Evolutionary conservation across 495 filamentous ascomycete genomes (phyloP).

Genomic region (Podospora didyma): DNA sequence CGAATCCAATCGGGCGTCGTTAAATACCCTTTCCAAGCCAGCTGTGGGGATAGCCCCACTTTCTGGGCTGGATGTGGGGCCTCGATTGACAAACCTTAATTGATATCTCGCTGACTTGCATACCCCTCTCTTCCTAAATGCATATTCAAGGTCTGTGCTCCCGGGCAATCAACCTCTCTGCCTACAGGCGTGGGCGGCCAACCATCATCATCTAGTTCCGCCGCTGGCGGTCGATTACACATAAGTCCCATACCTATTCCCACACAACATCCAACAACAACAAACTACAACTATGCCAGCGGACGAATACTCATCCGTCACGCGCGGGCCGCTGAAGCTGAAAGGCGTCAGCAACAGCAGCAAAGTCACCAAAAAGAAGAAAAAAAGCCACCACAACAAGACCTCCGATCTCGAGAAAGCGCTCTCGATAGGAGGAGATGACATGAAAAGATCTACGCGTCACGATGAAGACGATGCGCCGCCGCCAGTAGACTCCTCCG

Average conservation of each 20-base stretch:
- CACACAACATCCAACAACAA: neutral
- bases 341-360: slow-evolving; percentile 65
- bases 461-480: too few relatives aligned
- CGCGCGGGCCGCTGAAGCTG: slow-evolving; percentile 69
- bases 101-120: too few relatives aligned
- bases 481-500: neutral
- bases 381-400: slow-evolving; percentile 21
- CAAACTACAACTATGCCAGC: slow-evolving; percentile 43
- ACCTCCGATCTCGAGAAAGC: neutral
- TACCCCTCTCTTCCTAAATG: too few relatives aligned
- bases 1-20: neutral
- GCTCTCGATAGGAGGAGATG: neutral
- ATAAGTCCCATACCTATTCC: neutral
- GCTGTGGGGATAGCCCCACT: too few relatives aligned
- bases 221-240: neutral
- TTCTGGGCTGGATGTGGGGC: too few relatives aligned
- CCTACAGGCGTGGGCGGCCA: too few relatives aligned
- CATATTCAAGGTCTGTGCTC: neutral
- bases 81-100: too few relatives aligned
- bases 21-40: too few relatives aligned
- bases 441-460: neutral
- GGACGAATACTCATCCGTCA: slow-evolving; percentile 66
- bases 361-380: slow-evolving; percentile 55
- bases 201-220: neutral
- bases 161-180: too few relatives aligned